Evolutionary conservation across 2,329 filamentous ascomycete genomes (phyloP).

Genomic region (Fusarium ramigenum): DNA sequence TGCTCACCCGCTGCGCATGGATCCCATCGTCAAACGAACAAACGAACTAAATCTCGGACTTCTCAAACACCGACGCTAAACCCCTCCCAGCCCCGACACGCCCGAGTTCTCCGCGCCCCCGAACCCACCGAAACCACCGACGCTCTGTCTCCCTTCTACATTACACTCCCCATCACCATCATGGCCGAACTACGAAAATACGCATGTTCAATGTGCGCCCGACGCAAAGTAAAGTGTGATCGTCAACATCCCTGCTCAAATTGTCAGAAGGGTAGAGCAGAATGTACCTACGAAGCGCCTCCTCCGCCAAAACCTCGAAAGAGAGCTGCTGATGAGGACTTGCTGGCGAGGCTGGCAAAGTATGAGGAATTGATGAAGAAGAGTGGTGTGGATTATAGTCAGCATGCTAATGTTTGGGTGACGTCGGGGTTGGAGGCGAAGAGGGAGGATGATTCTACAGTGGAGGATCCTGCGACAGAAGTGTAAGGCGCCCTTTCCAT

Average conservation of each 20-base stretch:
- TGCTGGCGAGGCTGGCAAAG: constrained; percentile 32
- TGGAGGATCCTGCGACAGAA: neutral
- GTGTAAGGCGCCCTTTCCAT: neutral
- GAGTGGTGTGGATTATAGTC: constrained; percentile 37
- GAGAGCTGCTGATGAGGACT: constrained; percentile 41
- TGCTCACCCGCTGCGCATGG: no score
- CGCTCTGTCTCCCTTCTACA: neutral
- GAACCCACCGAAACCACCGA: neutral
- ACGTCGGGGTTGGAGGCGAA: constrained; percentile 15
- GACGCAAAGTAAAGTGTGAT: constrained; percentile 49
- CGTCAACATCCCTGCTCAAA: constrained; percentile 54
- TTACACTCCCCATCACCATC: neutral
- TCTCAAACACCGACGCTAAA: neutral
- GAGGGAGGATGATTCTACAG: neutral
- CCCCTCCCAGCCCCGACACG: neutral
- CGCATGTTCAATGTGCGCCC: constrained; percentile 33
- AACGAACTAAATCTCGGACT: neutral
- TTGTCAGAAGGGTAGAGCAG: constrained; percentile 49
- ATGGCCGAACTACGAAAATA: constrained; percentile 6
- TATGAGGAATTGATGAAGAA: constrained; percentile 45
- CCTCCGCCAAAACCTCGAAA: constrained; percentile 39
- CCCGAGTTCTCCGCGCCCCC: neutral
- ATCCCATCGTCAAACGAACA: neutral
- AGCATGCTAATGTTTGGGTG: constrained; percentile 41
- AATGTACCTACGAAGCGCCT: constrained; percentile 40